Evolutionary conservation across 768 basidiomycete genomes (phyloP).

Genomic region (Hygrophoropsis aurantiaca): DNA sequence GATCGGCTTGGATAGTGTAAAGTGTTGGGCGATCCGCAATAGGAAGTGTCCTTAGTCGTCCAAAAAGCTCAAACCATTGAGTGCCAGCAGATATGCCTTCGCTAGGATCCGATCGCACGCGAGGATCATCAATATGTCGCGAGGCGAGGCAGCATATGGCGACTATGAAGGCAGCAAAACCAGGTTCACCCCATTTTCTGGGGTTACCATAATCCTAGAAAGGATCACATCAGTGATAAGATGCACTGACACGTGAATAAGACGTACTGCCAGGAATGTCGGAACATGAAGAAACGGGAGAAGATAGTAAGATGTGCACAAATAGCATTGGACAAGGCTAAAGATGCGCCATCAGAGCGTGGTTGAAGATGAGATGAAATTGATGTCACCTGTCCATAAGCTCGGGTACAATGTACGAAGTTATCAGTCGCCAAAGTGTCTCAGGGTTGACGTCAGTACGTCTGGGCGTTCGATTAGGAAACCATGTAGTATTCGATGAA

Average conservation of each 20-base stretch:
- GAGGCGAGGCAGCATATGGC: conserved; percentile 89
- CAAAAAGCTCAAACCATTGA: conserved; percentile 89
- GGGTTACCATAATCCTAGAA: conserved; percentile 88
- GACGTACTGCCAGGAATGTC: conserved; percentile 72
- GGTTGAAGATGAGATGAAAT: conserved; percentile 10
- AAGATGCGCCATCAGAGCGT: conserved; percentile 6
- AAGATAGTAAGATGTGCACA: conserved; percentile 92
- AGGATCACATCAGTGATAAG: conserved; percentile 14
- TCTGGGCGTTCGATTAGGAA: conserved; percentile 76
- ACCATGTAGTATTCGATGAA: conserved; percentile 59
- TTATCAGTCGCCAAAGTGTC: conserved; percentile 83
- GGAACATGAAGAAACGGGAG: conserved; percentile 93
- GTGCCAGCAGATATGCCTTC: conserved; percentile 89
- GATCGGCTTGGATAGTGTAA: conserved; percentile 88
- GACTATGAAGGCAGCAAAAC: conserved; percentile 93
- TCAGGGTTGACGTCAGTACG: conserved; percentile 85
- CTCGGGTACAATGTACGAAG: conserved; percentile 82
- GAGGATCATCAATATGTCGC: conserved; percentile 88
- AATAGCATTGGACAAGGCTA: conserved; percentile 78
- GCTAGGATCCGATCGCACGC: conserved; percentile 77
- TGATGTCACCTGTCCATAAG: conserved; percentile 84
- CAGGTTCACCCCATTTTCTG: conserved; percentile 93
- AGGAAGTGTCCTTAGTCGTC: conserved; percentile 82
- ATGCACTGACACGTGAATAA: conserved; percentile 8
- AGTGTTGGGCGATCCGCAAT: conserved; percentile 86